Conservation (phyloP, 2,329 filamentous ascomycete genomes). For the Calonectria hawksworthii region DNA sequence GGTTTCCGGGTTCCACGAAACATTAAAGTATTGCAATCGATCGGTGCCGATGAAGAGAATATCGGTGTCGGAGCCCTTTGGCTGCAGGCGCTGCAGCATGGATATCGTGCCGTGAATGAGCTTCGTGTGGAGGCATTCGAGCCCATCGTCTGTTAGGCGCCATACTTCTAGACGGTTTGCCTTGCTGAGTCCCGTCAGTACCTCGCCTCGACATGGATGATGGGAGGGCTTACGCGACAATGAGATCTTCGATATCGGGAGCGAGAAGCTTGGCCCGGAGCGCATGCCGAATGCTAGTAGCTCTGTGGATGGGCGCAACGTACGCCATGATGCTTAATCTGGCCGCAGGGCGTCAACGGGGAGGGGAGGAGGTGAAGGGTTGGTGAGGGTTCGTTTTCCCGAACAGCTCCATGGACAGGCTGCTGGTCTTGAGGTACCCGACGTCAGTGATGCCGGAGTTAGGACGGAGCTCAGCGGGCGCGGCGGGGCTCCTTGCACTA, state of each 20-base stretch:
- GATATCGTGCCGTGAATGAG: conserved; percentile 88
- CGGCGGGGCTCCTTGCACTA: conserved; percentile 37
- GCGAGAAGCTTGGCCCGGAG: conserved; percentile 83
- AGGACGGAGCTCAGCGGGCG: conserved; percentile 38
- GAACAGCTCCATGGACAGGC: conserved; percentile 44
- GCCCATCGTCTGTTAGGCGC: conserved; percentile 73
- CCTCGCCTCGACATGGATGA: conserved; percentile 30
- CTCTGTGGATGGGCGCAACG: conserved; percentile 90
- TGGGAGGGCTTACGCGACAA: conserved; percentile 80
- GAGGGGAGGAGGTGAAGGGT: conserved; percentile 10
- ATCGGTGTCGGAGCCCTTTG: conserved; percentile 80
- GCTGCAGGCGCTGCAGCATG: conserved; percentile 85
- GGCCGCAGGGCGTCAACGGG: neutral
- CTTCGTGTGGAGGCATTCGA: conserved; percentile 76
- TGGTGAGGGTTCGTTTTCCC: conserved; percentile 35
- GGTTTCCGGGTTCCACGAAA: conserved; percentile 80
- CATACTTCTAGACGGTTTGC: conserved; percentile 90
- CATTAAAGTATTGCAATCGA: conserved; percentile 89
- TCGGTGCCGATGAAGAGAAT: conserved; percentile 95
- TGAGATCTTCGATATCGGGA: conserved; percentile 82
- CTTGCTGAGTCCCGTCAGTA: conserved; percentile 70
- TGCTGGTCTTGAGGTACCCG: conserved; percentile 31
- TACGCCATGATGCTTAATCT: conserved; percentile 80
- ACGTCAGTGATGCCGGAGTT: conserved; percentile 47
- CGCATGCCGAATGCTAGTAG: conserved; percentile 92